phyloP scores from a whole-genome alignment of 257 asterid genomes.

The Solanum megistacrolobum region DNA sequence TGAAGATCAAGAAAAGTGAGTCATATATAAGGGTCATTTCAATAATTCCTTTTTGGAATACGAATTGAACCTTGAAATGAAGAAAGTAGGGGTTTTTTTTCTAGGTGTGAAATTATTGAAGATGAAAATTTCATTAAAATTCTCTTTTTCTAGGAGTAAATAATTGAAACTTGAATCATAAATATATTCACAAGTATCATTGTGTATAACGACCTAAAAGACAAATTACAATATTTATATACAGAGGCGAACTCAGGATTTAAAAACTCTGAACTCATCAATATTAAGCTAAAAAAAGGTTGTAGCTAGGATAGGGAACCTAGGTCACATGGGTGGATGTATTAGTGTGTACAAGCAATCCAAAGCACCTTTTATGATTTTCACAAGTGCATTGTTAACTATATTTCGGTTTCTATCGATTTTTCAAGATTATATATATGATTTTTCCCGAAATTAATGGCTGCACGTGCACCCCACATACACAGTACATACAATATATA shows the following conservation, averaged over 20 bases:
- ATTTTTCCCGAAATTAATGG: not conserved
- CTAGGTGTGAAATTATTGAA: not conserved
- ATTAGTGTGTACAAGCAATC: not conserved
- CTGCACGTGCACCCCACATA: not conserved
- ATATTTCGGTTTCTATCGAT: too few relatives aligned
- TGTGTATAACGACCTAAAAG: not conserved
- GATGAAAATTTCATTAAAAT: too few relatives aligned
- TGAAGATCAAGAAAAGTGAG: not conserved
- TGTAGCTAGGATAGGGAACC: not conserved
- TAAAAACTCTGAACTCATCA: not conserved
- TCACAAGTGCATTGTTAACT: not conserved
- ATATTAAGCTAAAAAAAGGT: not conserved
- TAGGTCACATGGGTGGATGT: not conserved
- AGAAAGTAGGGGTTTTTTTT: too few relatives aligned
- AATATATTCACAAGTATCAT: not conserved
- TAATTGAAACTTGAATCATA: too few relatives aligned
- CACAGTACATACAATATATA: not conserved
- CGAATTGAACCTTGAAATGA: not conserved
- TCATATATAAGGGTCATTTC: not conserved
- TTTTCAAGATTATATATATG: not conserved
- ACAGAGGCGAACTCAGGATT: rapidly evolving
- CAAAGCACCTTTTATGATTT: too few relatives aligned
- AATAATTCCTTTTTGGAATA: not conserved
- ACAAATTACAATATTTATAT: not conserved
- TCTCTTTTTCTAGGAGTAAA: not conserved